Evolutionary conservation across 1,284 basidiomycete genomes (phyloP), one percentile per base, ranked within the genome.

Genomic region (Tilletiopsis washingtonensis): DNA sequence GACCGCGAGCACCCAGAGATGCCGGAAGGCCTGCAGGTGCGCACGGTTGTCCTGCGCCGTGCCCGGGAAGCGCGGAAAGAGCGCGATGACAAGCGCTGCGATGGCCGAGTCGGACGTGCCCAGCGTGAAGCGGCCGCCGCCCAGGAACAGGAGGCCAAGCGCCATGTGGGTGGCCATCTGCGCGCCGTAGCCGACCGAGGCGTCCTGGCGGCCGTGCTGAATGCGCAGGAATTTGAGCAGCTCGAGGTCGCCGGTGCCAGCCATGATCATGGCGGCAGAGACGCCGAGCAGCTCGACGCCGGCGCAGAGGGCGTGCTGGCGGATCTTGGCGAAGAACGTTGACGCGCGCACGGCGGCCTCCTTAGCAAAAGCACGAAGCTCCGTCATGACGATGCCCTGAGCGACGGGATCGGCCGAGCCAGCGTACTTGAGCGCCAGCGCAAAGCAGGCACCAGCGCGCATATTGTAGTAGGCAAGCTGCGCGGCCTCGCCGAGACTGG

Each of bases 1-100:
- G 14, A 88, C 84, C 1, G 94, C 94, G 32, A 98, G 78, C 2
- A 87, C 87, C 94, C 94, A 98, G 24, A 99, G 76, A 74, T 98
- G 93, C 3, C 94, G 82, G 56, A 91, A 82, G 0, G 91, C 89
- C 73, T 97, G 94, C 3, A 96, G 79, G 67, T 90, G 93, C 36
- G 85, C 83, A 54, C 86, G 85, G 75, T 94, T 94, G 67, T 98
- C 91, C 6, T 82, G 82, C 1, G 88, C 84, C 7, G 80, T 74
- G 11, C 82, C 78, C n/a, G 68, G 69, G 68, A 88, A 88, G 11
- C 87, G 82, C 2, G 93, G 91, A 74, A 89, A 97, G 77, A 94
- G 90, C 0, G 94, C 82, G 14, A 86, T 81, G 51, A 91, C 76
- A 79, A 99, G 82, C 51, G 84, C 84, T 0, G 91, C 93, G 49